A percentile compares a stretch with the other conserved stretches of the same genome.
Conservation (phyloP, 192 early-diverging fungal species). For the Kickxella alabastrina region DNA sequence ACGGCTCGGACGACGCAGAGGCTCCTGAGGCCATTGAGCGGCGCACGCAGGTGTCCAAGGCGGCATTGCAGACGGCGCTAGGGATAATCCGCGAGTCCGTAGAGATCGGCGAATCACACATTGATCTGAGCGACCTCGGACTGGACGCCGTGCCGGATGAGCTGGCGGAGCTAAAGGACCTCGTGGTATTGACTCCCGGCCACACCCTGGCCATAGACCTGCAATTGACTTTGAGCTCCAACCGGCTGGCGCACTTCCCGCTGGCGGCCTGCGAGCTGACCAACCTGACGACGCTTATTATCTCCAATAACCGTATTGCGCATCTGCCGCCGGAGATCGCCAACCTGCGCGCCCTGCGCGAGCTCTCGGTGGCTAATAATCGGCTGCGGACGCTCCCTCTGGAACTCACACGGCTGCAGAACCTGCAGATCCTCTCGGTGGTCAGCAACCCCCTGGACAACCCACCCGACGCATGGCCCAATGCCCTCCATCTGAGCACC, state of each 20-base stretch:
- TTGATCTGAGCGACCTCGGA: conserved; percentile 52
- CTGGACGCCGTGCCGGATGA: conserved; percentile 45
- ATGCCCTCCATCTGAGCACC: neutral
- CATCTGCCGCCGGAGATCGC: conserved; percentile 48
- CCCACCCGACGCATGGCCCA: conserved; percentile 1
- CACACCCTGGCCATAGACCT: conserved; percentile 34
- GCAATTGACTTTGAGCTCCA: conserved; percentile 36
- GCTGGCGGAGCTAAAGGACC: conserved; percentile 49
- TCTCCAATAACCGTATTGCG: conserved; percentile 44
- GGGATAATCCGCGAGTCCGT: conserved; percentile 46
- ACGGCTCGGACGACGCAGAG: conserved; percentile 14
- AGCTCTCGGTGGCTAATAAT: conserved; percentile 49
- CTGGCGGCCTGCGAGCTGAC: conserved; percentile 41
- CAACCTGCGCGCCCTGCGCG: conserved; percentile 38
- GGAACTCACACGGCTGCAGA: conserved; percentile 25
- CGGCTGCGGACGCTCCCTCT: conserved; percentile 29
- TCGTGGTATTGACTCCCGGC: conserved; percentile 44
- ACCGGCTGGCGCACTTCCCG: conserved; percentile 31
- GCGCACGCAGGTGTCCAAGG: conserved; percentile 3
- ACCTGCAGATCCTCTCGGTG: conserved; percentile 30
- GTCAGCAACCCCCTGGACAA: conserved; percentile 40
- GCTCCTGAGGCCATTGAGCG: conserved; percentile 22
- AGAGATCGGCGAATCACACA: conserved; percentile 38
- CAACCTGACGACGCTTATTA: conserved; percentile 50
- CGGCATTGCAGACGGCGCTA: conserved; percentile 20